These are phyloP conservation scores for Coemansia aciculifera DNA, from an alignment of 192 early-diverging fungal genomes.

Conservation along the genomic window DNA sequence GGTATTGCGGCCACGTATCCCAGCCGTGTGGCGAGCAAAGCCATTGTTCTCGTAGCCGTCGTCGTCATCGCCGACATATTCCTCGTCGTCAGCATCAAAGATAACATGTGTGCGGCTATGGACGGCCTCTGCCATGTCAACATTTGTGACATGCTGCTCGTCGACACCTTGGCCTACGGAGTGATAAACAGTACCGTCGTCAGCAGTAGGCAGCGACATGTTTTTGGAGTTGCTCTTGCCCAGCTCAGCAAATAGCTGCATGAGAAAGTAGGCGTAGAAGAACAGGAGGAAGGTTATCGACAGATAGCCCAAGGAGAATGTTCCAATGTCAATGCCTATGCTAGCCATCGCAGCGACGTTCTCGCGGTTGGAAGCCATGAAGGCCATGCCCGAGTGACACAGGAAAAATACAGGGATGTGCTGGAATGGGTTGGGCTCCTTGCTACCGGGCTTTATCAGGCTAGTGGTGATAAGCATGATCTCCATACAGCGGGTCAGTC, in stretches of 20 bases:
- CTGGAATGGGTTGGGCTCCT: constrained; percentile 53
- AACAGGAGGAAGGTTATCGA: constrained; percentile 64
- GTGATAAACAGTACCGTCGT: constrained; percentile 34
- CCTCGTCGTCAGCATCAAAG: constrained; percentile 33
- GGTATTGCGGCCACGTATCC: neutral
- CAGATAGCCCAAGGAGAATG: constrained; percentile 60
- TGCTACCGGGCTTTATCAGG: constrained; percentile 23
- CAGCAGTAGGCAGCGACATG: constrained; percentile 32
- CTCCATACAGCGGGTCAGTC: constrained; percentile 60
- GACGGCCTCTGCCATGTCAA: neutral
- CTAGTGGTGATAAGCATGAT: constrained; percentile 51
- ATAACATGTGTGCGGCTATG: constrained; percentile 25
- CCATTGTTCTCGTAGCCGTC: neutral
- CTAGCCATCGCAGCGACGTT: constrained; percentile 49
- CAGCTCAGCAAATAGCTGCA: constrained; percentile 52
- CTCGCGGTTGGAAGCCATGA: constrained; percentile 67
- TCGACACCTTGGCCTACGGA: constrained; percentile 23
- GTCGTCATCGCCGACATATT: constrained; percentile 13
- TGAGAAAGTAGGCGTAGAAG: constrained; percentile 57
- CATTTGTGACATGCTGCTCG: neutral
- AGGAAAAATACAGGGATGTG: constrained; percentile 56
- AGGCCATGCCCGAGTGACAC: constrained; percentile 61
- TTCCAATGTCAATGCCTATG: constrained; percentile 59
- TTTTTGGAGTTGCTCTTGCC: constrained; percentile 24
- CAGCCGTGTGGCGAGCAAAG: neutral